Evolutionary conservation across 106 monocot genomes (phyloP).

Genomic region (Dendrobium huoshanense): DNA sequence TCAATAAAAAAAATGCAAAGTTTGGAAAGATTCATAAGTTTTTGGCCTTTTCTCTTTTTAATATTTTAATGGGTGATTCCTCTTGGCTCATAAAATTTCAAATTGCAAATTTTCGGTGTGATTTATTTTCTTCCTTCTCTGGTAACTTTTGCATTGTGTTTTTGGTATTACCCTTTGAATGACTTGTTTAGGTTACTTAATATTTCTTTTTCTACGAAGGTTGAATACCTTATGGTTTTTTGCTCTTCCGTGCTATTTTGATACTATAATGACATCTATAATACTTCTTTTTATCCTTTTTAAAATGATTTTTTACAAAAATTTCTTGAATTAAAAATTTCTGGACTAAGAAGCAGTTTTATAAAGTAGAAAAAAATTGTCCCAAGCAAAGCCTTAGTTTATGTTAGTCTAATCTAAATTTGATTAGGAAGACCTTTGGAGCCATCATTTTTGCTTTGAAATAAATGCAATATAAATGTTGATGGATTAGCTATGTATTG

Average conservation of each 20-base stretch:
- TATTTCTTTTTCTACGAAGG: neutral
- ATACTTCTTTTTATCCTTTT: neutral
- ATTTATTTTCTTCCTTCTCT: neutral
- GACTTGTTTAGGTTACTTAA: neutral
- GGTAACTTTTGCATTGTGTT: neutral
- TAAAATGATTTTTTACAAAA: no score
- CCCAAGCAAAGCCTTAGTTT: no score
- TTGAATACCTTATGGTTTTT: neutral
- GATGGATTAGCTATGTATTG: no score
- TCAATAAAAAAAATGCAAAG: neutral
- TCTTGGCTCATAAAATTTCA: neutral
- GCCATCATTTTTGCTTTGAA: no score
- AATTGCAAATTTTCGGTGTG: neutral
- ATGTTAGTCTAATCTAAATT: neutral
- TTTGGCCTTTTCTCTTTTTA: neutral
- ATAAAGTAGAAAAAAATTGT: no score
- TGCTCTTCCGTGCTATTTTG: neutral
- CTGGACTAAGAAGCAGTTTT: no score
- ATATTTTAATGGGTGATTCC: neutral
- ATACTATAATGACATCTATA: neutral
- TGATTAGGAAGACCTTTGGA: neutral
- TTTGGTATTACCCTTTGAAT: neutral
- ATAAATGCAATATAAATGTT: no score
- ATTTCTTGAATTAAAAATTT: no score
- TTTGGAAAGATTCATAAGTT: neutral